A percentile compares a stretch with the other conserved stretches of the same genome.
Evolutionary conservation across 2,329 filamentous ascomycete species (phyloP).

Genomic region (Coleophoma crateriformis): DNA sequence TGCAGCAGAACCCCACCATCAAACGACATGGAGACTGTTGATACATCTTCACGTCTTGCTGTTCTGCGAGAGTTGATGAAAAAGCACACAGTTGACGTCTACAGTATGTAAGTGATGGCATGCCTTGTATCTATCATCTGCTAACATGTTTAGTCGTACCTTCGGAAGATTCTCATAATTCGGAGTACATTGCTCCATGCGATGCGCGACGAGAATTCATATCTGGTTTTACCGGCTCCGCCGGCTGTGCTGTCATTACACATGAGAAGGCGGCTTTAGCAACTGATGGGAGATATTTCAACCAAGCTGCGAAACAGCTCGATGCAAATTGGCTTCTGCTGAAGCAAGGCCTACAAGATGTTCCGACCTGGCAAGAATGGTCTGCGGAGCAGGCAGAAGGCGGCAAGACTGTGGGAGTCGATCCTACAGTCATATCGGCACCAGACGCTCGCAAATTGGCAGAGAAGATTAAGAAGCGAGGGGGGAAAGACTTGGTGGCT

Average conservation of each 20-base stretch:
- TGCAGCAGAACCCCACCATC: neutral
- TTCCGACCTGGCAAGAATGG: slow-evolving; percentile 98
- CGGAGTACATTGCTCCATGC: slow-evolving; percentile 96
- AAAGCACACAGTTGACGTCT: slow-evolving; percentile 81
- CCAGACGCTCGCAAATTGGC: slow-evolving; percentile 68
- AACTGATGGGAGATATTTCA: slow-evolving; percentile 97
- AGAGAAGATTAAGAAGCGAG: slow-evolving; percentile 82
- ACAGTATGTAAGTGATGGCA: slow-evolving; percentile 56
- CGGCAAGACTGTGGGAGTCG: slow-evolving; percentile 85
- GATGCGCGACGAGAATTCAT: slow-evolving; percentile 90
- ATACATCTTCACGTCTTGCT: slow-evolving; percentile 72
- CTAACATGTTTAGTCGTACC: slow-evolving; percentile 66
- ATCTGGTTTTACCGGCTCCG: slow-evolving; percentile 90
- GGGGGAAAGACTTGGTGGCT: slow-evolving; percentile 69
- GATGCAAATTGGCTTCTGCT: slow-evolving; percentile 87
- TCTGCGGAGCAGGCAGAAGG: slow-evolving; percentile 77
- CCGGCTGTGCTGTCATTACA: slow-evolving; percentile 86
- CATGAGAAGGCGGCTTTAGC: slow-evolving; percentile 81
- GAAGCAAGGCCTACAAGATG: slow-evolving; percentile 89
- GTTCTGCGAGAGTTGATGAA: slow-evolving; percentile 82
- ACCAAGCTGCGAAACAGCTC: slow-evolving; percentile 86
- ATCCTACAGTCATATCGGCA: slow-evolving; percentile 79
- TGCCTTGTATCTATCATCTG: slow-evolving; percentile 11
- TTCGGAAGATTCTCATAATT: slow-evolving; percentile 95
- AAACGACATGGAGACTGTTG: slow-evolving; percentile 65